These are phyloP conservation scores for Herpetospermum pedunculosum DNA, from an alignment of 306 rosid species.

Conservation along the genomic window DNA sequence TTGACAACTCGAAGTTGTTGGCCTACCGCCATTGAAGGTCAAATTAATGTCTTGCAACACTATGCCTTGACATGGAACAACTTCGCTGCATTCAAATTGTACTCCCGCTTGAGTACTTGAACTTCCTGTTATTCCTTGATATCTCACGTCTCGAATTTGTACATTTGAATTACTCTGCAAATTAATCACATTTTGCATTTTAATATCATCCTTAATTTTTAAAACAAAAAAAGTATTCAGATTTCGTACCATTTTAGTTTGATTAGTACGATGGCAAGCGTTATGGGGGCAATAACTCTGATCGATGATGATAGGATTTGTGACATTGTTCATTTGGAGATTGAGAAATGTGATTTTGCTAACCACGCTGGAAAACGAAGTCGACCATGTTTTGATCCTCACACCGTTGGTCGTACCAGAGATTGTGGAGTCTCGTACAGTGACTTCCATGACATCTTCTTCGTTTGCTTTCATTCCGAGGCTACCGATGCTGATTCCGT, in stretches of 20 bases:
- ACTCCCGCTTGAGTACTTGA: slow-evolving; percentile 13
- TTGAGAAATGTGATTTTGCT: slow-evolving; percentile 10
- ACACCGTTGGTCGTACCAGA: slow-evolving; percentile 20
- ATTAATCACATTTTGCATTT: slow-evolving; percentile 3
- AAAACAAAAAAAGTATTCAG: too few species aligned
- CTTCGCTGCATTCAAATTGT: slow-evolving; percentile 9
- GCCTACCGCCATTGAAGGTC: not conserved
- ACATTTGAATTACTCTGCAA: slow-evolving; percentile 11
- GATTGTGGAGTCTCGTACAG: slow-evolving; percentile 7
- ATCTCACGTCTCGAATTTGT: slow-evolving; percentile 15
- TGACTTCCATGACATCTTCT: not conserved
- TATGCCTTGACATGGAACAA: slow-evolving; percentile 10
- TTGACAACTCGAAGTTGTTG: not conserved
- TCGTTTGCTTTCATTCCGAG: slow-evolving; percentile 5
- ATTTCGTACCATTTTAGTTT: not conserved
- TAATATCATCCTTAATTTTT: too few species aligned
- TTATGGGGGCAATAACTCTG: slow-evolving; percentile 21
- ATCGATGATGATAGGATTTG: slow-evolving; percentile 29
- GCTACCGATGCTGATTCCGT: slow-evolving; percentile 37
- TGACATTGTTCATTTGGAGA: slow-evolving; percentile 6
- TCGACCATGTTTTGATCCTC: slow-evolving; percentile 25
- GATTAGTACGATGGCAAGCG: not conserved
- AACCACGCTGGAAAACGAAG: slow-evolving; percentile 1
- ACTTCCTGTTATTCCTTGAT: slow-evolving; percentile 14
- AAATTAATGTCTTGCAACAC: slow-evolving; percentile 11